Evolutionary conservation across 176 grass and related monocot genomes (phyloP).

Genomic region (Alloteropsis semialata): DNA sequence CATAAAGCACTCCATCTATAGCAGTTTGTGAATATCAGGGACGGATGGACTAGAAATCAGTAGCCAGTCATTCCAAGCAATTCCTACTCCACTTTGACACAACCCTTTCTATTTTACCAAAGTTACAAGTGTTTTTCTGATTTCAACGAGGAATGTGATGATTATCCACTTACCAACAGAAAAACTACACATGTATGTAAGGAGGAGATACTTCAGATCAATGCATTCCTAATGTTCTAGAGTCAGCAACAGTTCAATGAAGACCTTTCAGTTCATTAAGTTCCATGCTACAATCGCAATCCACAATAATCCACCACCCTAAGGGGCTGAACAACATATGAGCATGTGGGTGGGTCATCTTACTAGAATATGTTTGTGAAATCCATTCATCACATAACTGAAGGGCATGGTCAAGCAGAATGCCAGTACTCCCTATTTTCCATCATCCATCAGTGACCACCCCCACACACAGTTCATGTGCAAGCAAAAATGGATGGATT

Average conservation of each 20-base stretch:
- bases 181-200: neutral
- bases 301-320: neutral
- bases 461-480: neutral
- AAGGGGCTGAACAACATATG: neutral
- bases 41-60: neutral
- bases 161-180: neutral
- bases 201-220: neutral
- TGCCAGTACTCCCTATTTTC: neutral
- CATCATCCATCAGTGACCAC: neutral
- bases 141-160: neutral
- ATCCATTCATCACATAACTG: neutral
- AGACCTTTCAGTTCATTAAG: neutral
- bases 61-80: neutral
- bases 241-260: neutral
- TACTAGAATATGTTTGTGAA: neutral
- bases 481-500: neutral
- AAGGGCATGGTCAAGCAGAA: neutral
- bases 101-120: neutral
- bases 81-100: neutral
- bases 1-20: neutral
- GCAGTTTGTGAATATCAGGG: neutral
- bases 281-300: neutral
- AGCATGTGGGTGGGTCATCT: neutral
- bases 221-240: no score
- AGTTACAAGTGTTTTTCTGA: neutral